Percentiles rank a stretch among this genome's conserved stretches.
These are phyloP conservation scores for Aspergillus awamori DNA, from an alignment of 2,329 filamentous ascomycete genomes.

Conservation along the genomic window DNA sequence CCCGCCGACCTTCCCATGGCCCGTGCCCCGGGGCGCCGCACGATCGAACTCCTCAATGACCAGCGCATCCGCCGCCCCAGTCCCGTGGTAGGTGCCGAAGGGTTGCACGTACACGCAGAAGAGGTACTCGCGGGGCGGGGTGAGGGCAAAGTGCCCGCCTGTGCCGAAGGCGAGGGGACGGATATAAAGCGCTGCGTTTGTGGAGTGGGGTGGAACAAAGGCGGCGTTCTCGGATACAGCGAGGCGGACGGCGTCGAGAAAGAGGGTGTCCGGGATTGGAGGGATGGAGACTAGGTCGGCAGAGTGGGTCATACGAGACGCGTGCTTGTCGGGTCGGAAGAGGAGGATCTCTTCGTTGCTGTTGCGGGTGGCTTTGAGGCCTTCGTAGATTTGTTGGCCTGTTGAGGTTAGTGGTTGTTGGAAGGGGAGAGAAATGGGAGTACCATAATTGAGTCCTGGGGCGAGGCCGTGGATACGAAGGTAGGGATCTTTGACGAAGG, in stretches of 20 bases:
- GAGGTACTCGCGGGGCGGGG: neutral
- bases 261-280: neutral
- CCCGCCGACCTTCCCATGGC: constrained; percentile 8
- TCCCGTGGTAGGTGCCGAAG: constrained; percentile 6
- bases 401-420: neutral
- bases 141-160: neutral
- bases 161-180: constrained; percentile 9
- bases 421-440: neutral
- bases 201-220: constrained; percentile 7
- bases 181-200: constrained; percentile 6
- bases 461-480: constrained; percentile 7
- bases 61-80: neutral
- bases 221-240: constrained; percentile 1
- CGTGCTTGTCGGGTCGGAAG: constrained; percentile 7
- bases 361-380: constrained; percentile 9
- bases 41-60: constrained; percentile 14
- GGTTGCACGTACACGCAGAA: constrained; percentile 7
- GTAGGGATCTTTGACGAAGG: constrained; percentile 5
- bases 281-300: constrained; percentile 6
- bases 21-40: constrained; percentile 3
- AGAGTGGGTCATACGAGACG: neutral
- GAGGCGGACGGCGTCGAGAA: constrained; percentile 4
- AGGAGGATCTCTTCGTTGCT: constrained; percentile 4
- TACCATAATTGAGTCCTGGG: constrained; percentile 8
- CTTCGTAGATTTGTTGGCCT: constrained; percentile 12